These are phyloP conservation scores for Cytospora chrysosperma DNA, from an alignment of 2,329 filamentous ascomycete genomes.

Conservation along the genomic window DNA sequence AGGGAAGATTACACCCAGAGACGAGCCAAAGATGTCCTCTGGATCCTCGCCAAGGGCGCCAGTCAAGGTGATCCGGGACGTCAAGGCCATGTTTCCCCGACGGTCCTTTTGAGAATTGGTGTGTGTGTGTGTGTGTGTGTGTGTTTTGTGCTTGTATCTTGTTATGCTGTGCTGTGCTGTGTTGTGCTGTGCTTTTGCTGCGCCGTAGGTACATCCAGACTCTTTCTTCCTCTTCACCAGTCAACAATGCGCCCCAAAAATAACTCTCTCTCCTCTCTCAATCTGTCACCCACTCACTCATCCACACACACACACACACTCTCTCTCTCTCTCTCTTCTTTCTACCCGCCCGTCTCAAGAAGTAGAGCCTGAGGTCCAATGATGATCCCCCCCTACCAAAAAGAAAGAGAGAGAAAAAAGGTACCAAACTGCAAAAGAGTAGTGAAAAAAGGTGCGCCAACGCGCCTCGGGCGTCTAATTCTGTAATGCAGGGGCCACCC, in stretches of 20 bases:
- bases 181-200: no score
- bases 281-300: no score
- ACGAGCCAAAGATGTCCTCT: slow-evolving; percentile 59
- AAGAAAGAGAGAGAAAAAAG: neutral
- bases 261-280: neutral
- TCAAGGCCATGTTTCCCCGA: slow-evolving; percentile 44
- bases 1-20: slow-evolving; percentile 64
- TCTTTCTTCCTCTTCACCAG: neutral
- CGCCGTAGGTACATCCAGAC: no score
- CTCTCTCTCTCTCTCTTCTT: neutral
- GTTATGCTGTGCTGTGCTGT: neutral
- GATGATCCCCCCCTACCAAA: neutral
- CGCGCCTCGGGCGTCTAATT: neutral
- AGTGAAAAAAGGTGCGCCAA: neutral
- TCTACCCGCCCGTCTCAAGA: neutral
- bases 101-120: neutral
- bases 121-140: neutral
- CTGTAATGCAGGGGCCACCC: slow-evolving; percentile 1
- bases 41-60: slow-evolving; percentile 41
- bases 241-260: slow-evolving; percentile 1
- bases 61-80: slow-evolving; percentile 43
- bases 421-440: neutral
- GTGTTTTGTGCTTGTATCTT: neutral
- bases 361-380: slow-evolving; percentile 3
- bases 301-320: no score